Base-by-base conservation (phyloP, 2,329 filamentous ascomycete genomes). In the Plectosphaerella cucumerina region DNA sequence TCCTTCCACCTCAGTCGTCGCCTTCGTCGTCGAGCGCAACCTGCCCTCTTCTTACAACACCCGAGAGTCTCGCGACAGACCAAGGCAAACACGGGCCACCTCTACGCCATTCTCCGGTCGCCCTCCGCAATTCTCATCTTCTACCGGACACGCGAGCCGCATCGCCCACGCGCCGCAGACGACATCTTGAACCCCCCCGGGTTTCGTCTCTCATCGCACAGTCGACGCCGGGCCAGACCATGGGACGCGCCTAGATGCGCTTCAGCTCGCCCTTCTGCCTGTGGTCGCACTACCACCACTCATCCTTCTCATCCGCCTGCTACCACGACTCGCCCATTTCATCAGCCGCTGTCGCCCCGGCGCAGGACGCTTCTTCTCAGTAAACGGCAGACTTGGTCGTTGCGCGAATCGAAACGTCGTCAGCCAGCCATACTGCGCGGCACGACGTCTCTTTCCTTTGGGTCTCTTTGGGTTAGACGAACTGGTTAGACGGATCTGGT, bases 401-500 rank as follows among this genome's bases (percentile, higher is more conserved):
- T 48, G 50, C 44, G 54, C 52, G 48, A 49, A 43, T 43, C 48
- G 39, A 35, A 52, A 35, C 10, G 6, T 37, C 14, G 15, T 14
- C 39, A 20, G n/a, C 8, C 26, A 31, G 26, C 26, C 26, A 31
- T 10, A 31, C 26, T 11, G 26, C 26, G 17, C 39, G 10, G 39
- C 39, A 42, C 39, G 18, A 20, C 39, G 53, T 55, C 50, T 53
- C 54, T 48, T 56, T 56, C 53, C 63, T 66, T 62, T 59, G 60
- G 60, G 60, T 49, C 31, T 33, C 48, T 47, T 50, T 63, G 63
- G 64, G 59, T 66, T 70, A 70, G 68, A 70, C 65, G 65, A 64
- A 59, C 63, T 62, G 66, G 62, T 69, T 71, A 71, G 69, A 70
- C 64, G 62, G 37, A 35, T 48, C 42, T 44, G 33, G 43, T 51